These are phyloP conservation scores for Amniculicola lignicola DNA, from an alignment of 495 filamentous ascomycete genomes.

Conservation along the genomic window DNA sequence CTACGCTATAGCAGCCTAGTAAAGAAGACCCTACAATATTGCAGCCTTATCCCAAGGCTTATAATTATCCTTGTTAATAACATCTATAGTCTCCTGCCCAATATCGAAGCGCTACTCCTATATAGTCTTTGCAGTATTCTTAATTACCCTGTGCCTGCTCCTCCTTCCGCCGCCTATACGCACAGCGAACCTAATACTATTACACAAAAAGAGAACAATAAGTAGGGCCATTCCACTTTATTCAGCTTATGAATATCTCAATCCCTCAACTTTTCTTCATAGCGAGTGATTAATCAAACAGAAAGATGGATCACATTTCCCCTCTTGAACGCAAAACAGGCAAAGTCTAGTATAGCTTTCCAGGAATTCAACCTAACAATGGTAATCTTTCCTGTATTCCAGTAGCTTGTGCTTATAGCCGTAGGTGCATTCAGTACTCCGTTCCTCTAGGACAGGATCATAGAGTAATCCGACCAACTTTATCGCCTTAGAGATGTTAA, in stretches of 20 bases:
- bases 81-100: no score
- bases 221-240: no score
- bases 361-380: background rate
- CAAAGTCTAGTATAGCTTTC: background rate
- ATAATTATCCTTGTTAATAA: no score
- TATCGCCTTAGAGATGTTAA: background rate
- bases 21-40: no score
- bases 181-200: no score
- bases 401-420: background rate
- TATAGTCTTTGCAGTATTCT: no score
- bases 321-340: background rate
- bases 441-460: background rate
- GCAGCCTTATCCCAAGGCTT: no score
- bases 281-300: background rate
- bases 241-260: background rate
- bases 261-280: background rate
- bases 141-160: no score
- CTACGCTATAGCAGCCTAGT: no score
- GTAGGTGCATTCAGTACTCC: background rate
- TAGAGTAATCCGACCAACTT: background rate
- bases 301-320: background rate
- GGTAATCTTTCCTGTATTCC: background rate
- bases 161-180: no score
- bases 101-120: no score
- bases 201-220: no score